Percentiles rank a stretch among this genome's conserved stretches.
Conservation (phyloP, 345 rosid species). For the Lumnitzera littorea region DNA sequence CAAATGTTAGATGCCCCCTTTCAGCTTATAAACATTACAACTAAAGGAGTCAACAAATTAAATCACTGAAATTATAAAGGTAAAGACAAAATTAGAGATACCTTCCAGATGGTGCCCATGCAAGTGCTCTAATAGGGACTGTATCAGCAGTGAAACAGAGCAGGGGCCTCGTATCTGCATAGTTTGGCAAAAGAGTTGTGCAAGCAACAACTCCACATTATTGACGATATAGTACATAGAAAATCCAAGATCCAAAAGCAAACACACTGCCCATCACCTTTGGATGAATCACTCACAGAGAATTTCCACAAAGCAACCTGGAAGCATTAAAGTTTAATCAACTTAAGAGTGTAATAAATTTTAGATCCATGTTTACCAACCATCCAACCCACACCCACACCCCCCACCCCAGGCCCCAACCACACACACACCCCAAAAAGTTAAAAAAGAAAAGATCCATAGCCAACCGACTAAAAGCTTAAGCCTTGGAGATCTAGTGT, state of each 20-base stretch:
- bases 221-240: background rate
- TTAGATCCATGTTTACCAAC: too few species aligned
- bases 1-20: too few species aligned
- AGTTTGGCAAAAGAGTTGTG: slow-evolving; percentile 8
- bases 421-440: too few species aligned
- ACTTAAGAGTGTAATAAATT: background rate
- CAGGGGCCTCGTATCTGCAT: slow-evolving; percentile 81
- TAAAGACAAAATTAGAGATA: slow-evolving; percentile 17
- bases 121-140: slow-evolving; percentile 68
- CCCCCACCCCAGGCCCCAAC: too few species aligned
- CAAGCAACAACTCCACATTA: background rate
- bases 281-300: slow-evolving; percentile 32
- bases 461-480: too few species aligned
- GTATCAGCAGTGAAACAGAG: slow-evolving; percentile 86
- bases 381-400: too few species aligned
- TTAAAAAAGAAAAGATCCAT: too few species aligned
- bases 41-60: too few species aligned
- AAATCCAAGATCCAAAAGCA: background rate
- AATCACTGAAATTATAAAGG: slow-evolving; percentile 37
- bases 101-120: slow-evolving; percentile 89
- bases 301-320: slow-evolving; percentile 99
- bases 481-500: too few species aligned
- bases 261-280: slow-evolving; percentile 33
- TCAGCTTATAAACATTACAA: too few species aligned
- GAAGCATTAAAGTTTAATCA: background rate